Percentiles rank a stretch among this genome's conserved stretches.
Conservation (phyloP, 2,329 filamentous ascomycete genomes). For the Lasiodiplodia sp. region DNA sequence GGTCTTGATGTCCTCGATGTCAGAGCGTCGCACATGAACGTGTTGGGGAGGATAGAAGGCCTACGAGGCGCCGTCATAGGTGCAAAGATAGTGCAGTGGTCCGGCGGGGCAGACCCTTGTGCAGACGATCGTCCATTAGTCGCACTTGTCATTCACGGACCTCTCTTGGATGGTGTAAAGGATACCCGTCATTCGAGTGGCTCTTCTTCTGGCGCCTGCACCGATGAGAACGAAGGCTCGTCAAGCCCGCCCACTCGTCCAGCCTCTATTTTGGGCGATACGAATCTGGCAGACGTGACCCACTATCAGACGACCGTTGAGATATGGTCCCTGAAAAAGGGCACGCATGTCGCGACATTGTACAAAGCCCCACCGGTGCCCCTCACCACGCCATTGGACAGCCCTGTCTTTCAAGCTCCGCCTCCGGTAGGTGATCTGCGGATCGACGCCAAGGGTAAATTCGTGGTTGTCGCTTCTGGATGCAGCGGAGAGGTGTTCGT, state of each 20-base stretch:
- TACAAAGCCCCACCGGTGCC: constrained; percentile 72
- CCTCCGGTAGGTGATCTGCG: constrained; percentile 75
- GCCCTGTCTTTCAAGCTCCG: constrained; percentile 72
- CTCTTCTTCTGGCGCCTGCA: constrained; percentile 43
- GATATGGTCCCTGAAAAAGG: constrained; percentile 83
- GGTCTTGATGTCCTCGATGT: constrained; percentile 78
- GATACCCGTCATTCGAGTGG: constrained; percentile 44
- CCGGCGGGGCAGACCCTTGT: constrained; percentile 59
- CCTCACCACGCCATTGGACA: constrained; percentile 63
- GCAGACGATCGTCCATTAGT: constrained; percentile 73
- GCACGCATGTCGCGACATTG: constrained; percentile 73
- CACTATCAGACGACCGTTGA: constrained; percentile 88
- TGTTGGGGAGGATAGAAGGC: constrained; percentile 74
- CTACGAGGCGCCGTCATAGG: constrained; percentile 80
- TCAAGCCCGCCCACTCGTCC: constrained; percentile 48
- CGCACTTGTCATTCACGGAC: constrained; percentile 81
- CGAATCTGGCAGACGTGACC: constrained; percentile 52
- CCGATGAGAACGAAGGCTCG: constrained; percentile 42
- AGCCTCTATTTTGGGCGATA: constrained; percentile 40
- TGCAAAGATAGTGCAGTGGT: constrained; percentile 83
- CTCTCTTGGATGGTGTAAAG: constrained; percentile 62
- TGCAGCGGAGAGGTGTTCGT: constrained; percentile 87
- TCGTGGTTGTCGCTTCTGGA: constrained; percentile 78
- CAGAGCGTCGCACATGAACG: constrained; percentile 74
- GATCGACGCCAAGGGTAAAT: constrained; percentile 75